These are phyloP conservation scores for Sambucus nigra DNA, from an alignment of 129 eudicot species.

Conservation along the genomic window DNA sequence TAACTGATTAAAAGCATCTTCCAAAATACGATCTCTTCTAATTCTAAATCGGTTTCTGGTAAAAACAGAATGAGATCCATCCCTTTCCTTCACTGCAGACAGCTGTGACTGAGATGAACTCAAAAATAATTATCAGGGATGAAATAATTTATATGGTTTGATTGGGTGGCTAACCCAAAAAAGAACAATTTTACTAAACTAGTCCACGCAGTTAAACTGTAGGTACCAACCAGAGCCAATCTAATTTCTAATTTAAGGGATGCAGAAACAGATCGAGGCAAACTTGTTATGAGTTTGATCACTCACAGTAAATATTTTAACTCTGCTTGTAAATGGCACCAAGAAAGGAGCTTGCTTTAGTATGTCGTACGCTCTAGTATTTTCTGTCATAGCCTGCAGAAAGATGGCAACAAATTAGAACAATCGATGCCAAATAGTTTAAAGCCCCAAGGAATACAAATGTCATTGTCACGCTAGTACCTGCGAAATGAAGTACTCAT, in stretches of 20 bases:
- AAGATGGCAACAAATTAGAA: slow-evolving; percentile 2
- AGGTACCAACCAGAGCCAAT: neutral
- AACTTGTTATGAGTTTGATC: slow-evolving; percentile 2
- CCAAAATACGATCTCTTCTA: slow-evolving; percentile 77
- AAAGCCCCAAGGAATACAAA: neutral
- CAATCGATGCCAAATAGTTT: slow-evolving; percentile 1
- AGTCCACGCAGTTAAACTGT: neutral
- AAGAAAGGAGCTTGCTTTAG: slow-evolving; percentile 86
- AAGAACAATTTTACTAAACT: neutral
- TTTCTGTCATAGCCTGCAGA: slow-evolving; percentile 76
- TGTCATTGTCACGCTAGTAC: slow-evolving; percentile 29
- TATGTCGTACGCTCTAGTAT: slow-evolving; percentile 73
- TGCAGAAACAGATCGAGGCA: neutral
- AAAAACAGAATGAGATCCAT: slow-evolving; percentile 45
- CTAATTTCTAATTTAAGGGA: neutral
- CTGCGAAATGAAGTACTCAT: slow-evolving; percentile 82
- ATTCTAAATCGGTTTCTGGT: slow-evolving; percentile 68
- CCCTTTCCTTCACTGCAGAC: slow-evolving; percentile 48
- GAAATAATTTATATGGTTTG: neutral
- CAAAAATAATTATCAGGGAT: neutral
- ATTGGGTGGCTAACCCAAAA: neutral
- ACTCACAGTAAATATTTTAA: slow-evolving; percentile 81
- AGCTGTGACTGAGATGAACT: slow-evolving; percentile 51
- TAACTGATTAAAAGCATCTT: slow-evolving; percentile 88
- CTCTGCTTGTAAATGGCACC: slow-evolving; percentile 98